phyloP scores from a whole-genome alignment of 2,329 filamentous ascomycete species.

The Seiridium unicorne region DNA sequence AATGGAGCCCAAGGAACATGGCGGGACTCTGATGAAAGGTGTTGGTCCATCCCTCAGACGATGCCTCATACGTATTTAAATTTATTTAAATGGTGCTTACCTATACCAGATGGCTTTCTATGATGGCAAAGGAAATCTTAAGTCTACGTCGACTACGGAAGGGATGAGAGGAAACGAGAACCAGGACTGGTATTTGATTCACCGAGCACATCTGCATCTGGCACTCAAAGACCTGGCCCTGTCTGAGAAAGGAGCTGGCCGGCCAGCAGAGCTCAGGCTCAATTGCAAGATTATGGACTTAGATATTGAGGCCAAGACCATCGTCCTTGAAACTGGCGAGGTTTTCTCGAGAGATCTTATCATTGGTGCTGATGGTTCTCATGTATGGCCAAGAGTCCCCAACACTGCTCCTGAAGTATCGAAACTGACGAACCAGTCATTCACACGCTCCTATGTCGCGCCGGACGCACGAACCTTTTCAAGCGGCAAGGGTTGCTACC shows the following conservation, averaged over 20 bases:
- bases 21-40: constrained; percentile 27
- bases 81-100: constrained; percentile 7
- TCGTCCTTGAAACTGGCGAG: constrained; percentile 16
- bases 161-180: too few relatives aligned
- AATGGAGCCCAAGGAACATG: constrained; percentile 34
- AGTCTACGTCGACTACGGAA: too few relatives aligned
- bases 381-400: constrained; percentile 9
- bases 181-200: constrained; percentile 53
- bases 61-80: neutral
- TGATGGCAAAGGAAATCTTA: too few relatives aligned
- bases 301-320: constrained; percentile 14
- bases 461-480: constrained; percentile 36
- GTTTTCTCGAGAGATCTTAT: constrained; percentile 19
- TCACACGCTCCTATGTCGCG: constrained; percentile 36
- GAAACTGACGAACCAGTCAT: constrained; percentile 10
- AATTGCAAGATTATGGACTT: constrained; percentile 17
- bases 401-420: too few relatives aligned
- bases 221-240: constrained; percentile 45
- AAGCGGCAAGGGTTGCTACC: constrained; percentile 55
- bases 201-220: constrained; percentile 52
- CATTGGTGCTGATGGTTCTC: constrained; percentile 21
- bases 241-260: constrained; percentile 30
- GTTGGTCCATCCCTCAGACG: neutral
- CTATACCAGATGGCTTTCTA: neutral
- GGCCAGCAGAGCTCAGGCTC: constrained; percentile 33